Evolutionary conservation across 257 asterid genomes (phyloP), one percentile per base, ranked within the genome.

Genomic region (Perilla frutescens): DNA sequence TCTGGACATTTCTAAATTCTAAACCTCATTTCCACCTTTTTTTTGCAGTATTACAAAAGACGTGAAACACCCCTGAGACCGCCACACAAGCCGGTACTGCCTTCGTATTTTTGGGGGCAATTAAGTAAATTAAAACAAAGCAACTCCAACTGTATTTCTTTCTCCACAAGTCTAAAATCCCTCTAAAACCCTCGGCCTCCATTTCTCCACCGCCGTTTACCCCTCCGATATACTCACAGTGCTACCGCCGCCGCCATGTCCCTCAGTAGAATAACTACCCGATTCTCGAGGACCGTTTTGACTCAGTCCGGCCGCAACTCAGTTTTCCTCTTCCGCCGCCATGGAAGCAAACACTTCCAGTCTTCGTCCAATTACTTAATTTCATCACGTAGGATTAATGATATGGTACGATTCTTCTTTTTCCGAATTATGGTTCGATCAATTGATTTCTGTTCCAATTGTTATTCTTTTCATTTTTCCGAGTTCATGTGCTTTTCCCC

Each of bases 241-340:
- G 11, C 71, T n/a, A 31, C 54, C 49, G 63, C 77, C 14, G 59
- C 67, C 66, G 11, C 66, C 73, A 90, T 90, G 98, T 84, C 95
- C 36, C 70, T 79, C 13, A 74, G 88, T 66, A 90, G 88, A 83
- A 49, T 88, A 20, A 44, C 90, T 3, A 69, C 70, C 54, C 89
- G 96, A 56, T 76, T 90, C 13, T 80, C 96, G 1, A 85, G 84
- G 67, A 15, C 76, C 56, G 47, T 77, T 36, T 20, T 82, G 73
- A n/a, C 79, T 66, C 90, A 80, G 77, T 81, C 72, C 70, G 37
- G 37, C 37, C 86, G 93, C 76, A 72, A 70, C 71, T 83, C 96
- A 71, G 57, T 70, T 75, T 66, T 76, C 51, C 82, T 77, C 37
- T 71, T 47, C 32, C 72, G 79, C 63, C 89, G 84, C 70, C 81